Conservation (phyloP, 2,329 filamentous ascomycete genomes). For the Phoma sp. region DNA sequence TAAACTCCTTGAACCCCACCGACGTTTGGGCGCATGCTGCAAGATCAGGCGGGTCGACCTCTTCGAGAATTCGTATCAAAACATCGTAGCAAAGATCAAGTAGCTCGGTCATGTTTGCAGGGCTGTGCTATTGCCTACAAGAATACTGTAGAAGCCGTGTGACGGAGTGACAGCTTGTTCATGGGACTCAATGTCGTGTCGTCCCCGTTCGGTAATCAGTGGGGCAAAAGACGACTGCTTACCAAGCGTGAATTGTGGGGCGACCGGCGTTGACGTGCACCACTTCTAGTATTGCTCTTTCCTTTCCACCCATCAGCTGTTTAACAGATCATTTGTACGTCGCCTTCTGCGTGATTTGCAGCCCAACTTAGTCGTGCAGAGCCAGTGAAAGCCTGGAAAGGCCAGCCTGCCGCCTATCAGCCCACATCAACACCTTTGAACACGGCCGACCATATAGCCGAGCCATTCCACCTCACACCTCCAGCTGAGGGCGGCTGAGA, state of each 20-base stretch:
- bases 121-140: neutral
- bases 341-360: neutral
- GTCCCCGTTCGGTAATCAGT: slow-evolving; percentile 7
- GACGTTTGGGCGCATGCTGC: slow-evolving; percentile 40
- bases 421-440: too few species aligned
- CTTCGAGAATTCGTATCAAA: slow-evolving; percentile 43
- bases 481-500: neutral
- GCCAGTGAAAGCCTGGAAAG: neutral
- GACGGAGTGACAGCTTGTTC: neutral
- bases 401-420: neutral
- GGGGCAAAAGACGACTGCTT: slow-evolving; percentile 13
- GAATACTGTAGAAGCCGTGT: neutral
- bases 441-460: neutral
- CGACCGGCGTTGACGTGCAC: neutral
- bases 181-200: neutral
- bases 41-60: slow-evolving; percentile 41
- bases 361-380: too few species aligned
- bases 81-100: slow-evolving; percentile 48
- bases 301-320: neutral
- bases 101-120: slow-evolving; percentile 33
- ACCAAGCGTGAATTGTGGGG: slow-evolving; percentile 6
- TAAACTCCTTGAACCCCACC: slow-evolving; percentile 57
- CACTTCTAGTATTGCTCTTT: neutral
- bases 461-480: neutral
- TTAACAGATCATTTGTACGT: neutral